Evolutionary conservation across 805 yeast genomes (phyloP).

Genomic region (Saccharomycopsis oosterbeekiorum): DNA sequence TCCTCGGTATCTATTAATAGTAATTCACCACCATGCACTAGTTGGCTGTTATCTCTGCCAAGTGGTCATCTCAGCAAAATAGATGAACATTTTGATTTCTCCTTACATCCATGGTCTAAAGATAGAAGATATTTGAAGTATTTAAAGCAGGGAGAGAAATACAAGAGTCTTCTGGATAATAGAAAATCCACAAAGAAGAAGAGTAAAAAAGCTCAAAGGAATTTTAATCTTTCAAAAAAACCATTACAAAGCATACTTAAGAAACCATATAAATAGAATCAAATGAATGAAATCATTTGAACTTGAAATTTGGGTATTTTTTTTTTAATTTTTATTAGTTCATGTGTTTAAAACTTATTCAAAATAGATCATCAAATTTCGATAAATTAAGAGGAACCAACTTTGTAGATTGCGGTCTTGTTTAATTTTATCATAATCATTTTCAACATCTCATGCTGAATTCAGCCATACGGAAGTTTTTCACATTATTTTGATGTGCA

Average conservation of each 20-base stretch:
- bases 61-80: constrained; percentile 2
- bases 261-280: neutral
- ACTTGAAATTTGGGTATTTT: neutral
- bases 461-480: neutral
- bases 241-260: constrained; percentile 2
- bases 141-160: neutral
- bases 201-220: neutral
- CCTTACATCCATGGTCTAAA: constrained; percentile 10
- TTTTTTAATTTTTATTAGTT: neutral
- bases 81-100: constrained; percentile 12
- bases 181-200: neutral
- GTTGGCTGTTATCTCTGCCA: neutral
- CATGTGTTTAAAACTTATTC: neutral
- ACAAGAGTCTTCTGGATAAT: neutral
- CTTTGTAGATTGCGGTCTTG: too few species aligned
- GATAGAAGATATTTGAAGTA: constrained; percentile 3
- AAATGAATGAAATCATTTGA: neutral
- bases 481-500: neutral
- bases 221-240: neutral
- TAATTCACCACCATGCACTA: neutral
- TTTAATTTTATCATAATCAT: too few species aligned
- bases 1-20: neutral
- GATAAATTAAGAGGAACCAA: too few species aligned
- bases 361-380: too few species aligned
- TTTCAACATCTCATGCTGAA: too few species aligned